These are phyloP conservation scores for Lentinus tigrinus DNA, from an alignment of 768 basidiomycete species.

Conservation along the genomic window DNA sequence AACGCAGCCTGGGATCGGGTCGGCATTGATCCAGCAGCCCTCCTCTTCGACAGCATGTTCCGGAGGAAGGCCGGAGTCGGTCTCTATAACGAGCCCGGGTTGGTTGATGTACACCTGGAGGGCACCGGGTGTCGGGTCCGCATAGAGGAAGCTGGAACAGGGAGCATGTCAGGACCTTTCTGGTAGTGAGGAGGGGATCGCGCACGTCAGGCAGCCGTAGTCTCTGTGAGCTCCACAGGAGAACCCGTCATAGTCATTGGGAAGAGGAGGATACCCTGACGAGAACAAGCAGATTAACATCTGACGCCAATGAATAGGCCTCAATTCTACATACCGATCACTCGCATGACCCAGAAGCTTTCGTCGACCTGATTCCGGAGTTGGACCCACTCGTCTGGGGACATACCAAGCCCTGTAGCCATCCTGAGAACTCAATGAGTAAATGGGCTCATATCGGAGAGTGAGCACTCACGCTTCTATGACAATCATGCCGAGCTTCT, in stretches of 20 bases:
- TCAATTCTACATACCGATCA: slow-evolving; percentile 55
- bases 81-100: slow-evolving; percentile 31
- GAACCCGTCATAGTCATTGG: slow-evolving; percentile 74
- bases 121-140: slow-evolving; percentile 77
- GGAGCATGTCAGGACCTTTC: background rate
- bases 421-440: slow-evolving; percentile 47
- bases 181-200: background rate
- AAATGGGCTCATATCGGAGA: background rate
- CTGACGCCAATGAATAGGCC: background rate
- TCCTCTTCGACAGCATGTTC: slow-evolving; percentile 54
- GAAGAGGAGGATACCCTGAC: slow-evolving; percentile 91
- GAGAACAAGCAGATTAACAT: background rate
- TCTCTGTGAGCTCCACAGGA: slow-evolving; percentile 94
- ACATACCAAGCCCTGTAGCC: slow-evolving; percentile 78
- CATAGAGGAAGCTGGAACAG: slow-evolving; percentile 70
- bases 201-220: slow-evolving; percentile 87
- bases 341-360: slow-evolving; percentile 87
- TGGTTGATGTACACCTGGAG: slow-evolving; percentile 75
- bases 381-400: slow-evolving; percentile 62
- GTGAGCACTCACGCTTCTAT: slow-evolving; percentile 76
- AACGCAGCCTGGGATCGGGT: slow-evolving; percentile 79
- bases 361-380: slow-evolving; percentile 73
- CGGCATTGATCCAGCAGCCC: slow-evolving; percentile 77
- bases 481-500: slow-evolving; percentile 69
- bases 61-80: slow-evolving; percentile 31